Evolutionary conservation across 495 filamentous ascomycete genomes (phyloP).

Genomic region (Podospora sp.): DNA sequence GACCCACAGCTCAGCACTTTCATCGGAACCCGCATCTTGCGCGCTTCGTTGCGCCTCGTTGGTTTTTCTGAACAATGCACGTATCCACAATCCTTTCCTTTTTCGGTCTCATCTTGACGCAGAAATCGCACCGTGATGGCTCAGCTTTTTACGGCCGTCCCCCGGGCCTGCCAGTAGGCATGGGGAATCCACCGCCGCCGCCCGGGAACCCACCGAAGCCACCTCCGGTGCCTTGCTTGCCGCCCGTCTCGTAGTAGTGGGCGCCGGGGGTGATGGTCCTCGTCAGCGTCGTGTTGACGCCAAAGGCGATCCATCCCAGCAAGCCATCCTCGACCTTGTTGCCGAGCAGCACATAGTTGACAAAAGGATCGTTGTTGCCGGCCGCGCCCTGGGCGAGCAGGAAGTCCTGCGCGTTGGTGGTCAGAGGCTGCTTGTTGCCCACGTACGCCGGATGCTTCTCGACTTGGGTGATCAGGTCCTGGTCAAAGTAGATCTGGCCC

Average conservation of each 20-base stretch:
- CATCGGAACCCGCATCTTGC: background rate
- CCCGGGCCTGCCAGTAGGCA: background rate
- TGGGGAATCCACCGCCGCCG: constrained; percentile 1
- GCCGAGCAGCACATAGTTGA: constrained; percentile 58
- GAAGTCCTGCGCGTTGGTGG: constrained; percentile 51
- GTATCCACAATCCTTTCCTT: background rate
- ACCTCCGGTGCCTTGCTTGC: background rate
- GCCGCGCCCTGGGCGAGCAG: constrained; percentile 47
- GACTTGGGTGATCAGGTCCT: constrained; percentile 58
- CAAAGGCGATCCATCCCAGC: constrained; percentile 58
- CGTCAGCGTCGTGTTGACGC: constrained; percentile 45
- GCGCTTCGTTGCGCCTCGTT: background rate
- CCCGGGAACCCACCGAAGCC: background rate
- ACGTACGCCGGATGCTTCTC: constrained; percentile 58
- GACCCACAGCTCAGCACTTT: background rate
- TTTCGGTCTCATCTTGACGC: background rate
- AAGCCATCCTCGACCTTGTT: constrained; percentile 55
- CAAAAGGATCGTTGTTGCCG: constrained; percentile 48
- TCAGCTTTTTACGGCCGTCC: background rate
- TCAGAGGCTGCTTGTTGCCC: constrained; percentile 55
- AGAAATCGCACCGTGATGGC: background rate
- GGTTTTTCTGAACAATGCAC: background rate
- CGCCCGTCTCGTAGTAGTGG: constrained; percentile 5
- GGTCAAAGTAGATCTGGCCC: constrained; percentile 66
- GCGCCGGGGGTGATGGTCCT: background rate